These are phyloP conservation scores for Diutina neorugosa DNA, from an alignment of 1,139 yeast genomes.

Conservation along the genomic window DNA sequence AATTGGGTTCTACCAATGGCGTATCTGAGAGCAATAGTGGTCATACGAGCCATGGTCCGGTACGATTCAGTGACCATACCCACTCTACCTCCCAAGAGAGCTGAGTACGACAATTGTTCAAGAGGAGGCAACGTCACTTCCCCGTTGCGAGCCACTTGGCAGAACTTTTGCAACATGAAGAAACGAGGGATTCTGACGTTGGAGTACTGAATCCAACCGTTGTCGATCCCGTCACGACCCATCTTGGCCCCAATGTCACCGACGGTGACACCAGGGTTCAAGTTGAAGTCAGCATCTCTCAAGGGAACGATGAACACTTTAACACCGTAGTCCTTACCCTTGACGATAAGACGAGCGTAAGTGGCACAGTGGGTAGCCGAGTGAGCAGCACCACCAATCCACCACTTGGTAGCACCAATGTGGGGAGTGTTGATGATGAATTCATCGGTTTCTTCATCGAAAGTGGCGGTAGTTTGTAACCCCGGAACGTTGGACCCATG, in stretches of 20 bases:
- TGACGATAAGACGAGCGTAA: slow-evolving; percentile 32
- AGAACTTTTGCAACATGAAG: slow-evolving; percentile 38
- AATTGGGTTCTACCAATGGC: slow-evolving; percentile 36
- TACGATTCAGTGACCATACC: slow-evolving; percentile 32
- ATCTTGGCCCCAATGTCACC: slow-evolving; percentile 40
- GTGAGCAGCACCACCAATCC: slow-evolving; percentile 43
- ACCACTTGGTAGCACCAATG: slow-evolving; percentile 40
- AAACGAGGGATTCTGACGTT: slow-evolving; percentile 32
- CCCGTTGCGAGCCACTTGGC: slow-evolving; percentile 29
- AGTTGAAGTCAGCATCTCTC: slow-evolving; percentile 31
- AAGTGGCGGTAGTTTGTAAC: slow-evolving; percentile 36
- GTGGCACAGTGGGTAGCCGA: slow-evolving; percentile 33
- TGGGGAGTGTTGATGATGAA: slow-evolving; percentile 36
- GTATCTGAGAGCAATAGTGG: slow-evolving; percentile 33
- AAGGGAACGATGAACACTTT: slow-evolving; percentile 37
- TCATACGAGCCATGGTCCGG: slow-evolving; percentile 29
- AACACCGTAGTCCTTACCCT: slow-evolving; percentile 36
- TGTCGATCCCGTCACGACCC: slow-evolving; percentile 15
- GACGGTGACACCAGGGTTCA: slow-evolving; percentile 31
- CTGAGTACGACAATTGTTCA: slow-evolving; percentile 36
- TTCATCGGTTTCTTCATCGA: slow-evolving; percentile 27
- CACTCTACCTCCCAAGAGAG: slow-evolving; percentile 35
- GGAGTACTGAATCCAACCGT: slow-evolving; percentile 13
- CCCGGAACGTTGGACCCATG: slow-evolving; percentile 38
- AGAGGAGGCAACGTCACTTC: slow-evolving; percentile 31